phyloP scores from a whole-genome alignment of 2,329 filamentous ascomycete species.

The Calonectria hawksworthii region DNA sequence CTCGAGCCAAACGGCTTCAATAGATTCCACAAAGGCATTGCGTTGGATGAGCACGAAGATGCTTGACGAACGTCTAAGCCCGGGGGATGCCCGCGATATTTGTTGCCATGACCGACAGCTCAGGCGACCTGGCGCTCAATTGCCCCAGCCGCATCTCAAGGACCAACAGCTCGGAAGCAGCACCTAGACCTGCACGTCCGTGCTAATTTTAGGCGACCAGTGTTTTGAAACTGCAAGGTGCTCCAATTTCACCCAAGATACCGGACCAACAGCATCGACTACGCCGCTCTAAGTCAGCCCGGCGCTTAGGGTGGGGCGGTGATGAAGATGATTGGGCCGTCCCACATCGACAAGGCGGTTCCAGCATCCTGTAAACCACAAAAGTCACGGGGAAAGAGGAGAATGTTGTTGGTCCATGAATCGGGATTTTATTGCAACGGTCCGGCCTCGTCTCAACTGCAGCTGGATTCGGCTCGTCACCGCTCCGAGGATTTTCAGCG shows the following conservation, averaged over 20 bases:
- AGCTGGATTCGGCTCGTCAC: not conserved
- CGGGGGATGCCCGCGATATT: not conserved
- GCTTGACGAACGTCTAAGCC: not conserved
- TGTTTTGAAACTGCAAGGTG: not conserved
- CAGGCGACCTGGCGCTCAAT: not conserved
- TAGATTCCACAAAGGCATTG: not conserved
- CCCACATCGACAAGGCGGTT: not conserved
- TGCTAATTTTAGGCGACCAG: not conserved
- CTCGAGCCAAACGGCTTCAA: not conserved
- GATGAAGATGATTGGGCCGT: not conserved
- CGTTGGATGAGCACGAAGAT: not conserved
- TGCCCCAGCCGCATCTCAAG: not conserved
- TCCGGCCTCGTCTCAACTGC: not conserved
- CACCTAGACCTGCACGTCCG: not conserved
- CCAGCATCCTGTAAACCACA: not conserved
- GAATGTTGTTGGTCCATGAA: not conserved
- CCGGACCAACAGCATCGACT: not conserved
- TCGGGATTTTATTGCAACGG: not conserved
- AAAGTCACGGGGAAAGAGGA: not conserved
- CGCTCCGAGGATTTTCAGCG: not conserved
- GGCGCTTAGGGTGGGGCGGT: constrained; percentile 1
- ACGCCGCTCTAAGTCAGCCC: not conserved
- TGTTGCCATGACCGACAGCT: not conserved
- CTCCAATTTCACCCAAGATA: not conserved
- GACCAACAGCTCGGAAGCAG: not conserved